A percentile compares a stretch with the other conserved stretches of the same genome.
These are phyloP conservation scores for Saposhnikovia divaricata DNA, from an alignment of 129 eudicot species.

Conservation along the genomic window DNA sequence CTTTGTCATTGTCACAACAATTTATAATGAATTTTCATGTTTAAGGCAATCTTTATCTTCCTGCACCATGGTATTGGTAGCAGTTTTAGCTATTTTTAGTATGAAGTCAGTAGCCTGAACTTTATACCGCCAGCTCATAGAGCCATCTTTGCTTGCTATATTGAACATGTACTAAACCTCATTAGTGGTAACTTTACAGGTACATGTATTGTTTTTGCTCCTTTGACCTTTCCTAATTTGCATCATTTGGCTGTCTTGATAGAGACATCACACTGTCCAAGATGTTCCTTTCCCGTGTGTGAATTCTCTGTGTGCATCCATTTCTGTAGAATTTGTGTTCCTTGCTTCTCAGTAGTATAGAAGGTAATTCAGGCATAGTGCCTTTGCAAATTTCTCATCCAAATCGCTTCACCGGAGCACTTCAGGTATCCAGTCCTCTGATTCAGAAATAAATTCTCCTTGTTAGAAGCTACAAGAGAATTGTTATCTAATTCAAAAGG, in stretches of 20 bases:
- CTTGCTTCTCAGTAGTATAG: constrained; percentile 66
- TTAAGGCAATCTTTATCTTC: constrained; percentile 2
- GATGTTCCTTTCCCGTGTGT: too few relatives aligned
- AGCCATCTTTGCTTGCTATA: background rate
- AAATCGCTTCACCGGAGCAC: constrained; percentile 22
- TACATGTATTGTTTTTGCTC: too few relatives aligned
- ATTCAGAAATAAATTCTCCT: constrained; percentile 9
- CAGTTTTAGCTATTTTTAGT: constrained; percentile 14
- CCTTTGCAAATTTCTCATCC: constrained; percentile 25
- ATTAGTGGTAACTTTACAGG: too few relatives aligned
- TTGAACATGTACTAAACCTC: too few relatives aligned
- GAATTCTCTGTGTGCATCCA: constrained; percentile 13
- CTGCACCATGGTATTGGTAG: too few relatives aligned
- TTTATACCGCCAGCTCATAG: background rate
- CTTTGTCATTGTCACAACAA: too few relatives aligned
- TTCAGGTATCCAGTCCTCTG: constrained; percentile 27
- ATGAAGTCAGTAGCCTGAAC: constrained; percentile 1
- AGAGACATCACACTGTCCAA: too few relatives aligned
- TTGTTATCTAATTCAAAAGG: constrained; percentile 18
- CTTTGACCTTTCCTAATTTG: too few relatives aligned
- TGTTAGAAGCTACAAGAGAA: constrained; percentile 13
- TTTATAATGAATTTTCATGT: constrained; percentile 11
- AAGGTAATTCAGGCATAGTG: constrained; percentile 52
- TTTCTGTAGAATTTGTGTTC: constrained; percentile 43
- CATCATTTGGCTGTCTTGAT: too few relatives aligned